Conservation (phyloP, 1,139 yeast genomes). For the Saccharomyces hybrid region DNA sequence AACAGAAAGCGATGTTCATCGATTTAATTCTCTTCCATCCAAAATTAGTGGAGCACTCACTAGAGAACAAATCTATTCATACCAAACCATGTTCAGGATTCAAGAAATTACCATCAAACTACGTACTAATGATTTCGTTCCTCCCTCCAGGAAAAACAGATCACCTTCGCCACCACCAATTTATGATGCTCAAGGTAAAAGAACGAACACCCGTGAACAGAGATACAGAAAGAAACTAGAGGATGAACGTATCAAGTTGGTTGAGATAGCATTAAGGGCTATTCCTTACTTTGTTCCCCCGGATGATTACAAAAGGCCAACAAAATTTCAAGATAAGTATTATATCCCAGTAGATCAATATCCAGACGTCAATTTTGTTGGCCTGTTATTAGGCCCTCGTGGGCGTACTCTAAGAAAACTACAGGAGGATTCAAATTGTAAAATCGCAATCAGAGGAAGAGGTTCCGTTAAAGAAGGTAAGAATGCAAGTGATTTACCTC, state of each 20-base stretch:
- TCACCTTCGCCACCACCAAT: constrained; percentile 93
- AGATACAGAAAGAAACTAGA: constrained; percentile 57
- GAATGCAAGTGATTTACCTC: constrained; percentile 41
- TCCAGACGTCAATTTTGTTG: constrained; percentile 90
- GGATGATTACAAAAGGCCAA: constrained; percentile 62
- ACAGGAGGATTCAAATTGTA: constrained; percentile 80
- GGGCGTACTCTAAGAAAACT: constrained; percentile 79
- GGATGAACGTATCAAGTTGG: constrained; percentile 69
- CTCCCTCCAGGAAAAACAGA: constrained; percentile 35
- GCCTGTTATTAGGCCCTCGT: constrained; percentile 87
- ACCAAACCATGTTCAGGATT: constrained; percentile 64
- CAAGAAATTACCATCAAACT: constrained; percentile 70
- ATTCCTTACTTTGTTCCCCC: constrained; percentile 84
- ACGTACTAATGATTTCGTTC: constrained; percentile 38
- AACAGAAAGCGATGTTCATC: background rate
- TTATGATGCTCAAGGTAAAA: constrained; percentile 74
- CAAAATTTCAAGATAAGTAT: constrained; percentile 70
- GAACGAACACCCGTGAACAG: constrained; percentile 75
- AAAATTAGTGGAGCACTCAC: constrained; percentile 51
- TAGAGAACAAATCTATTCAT: constrained; percentile 78
- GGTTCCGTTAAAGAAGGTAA: constrained; percentile 95
- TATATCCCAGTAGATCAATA: constrained; percentile 81
- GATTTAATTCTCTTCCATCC: constrained; percentile 32
- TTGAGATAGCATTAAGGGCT: constrained; percentile 61
- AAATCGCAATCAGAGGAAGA: constrained; percentile 79